Base-by-base conservation (phyloP, 768 basidiomycete genomes). In the Lactarius hengduanensis region DNA sequence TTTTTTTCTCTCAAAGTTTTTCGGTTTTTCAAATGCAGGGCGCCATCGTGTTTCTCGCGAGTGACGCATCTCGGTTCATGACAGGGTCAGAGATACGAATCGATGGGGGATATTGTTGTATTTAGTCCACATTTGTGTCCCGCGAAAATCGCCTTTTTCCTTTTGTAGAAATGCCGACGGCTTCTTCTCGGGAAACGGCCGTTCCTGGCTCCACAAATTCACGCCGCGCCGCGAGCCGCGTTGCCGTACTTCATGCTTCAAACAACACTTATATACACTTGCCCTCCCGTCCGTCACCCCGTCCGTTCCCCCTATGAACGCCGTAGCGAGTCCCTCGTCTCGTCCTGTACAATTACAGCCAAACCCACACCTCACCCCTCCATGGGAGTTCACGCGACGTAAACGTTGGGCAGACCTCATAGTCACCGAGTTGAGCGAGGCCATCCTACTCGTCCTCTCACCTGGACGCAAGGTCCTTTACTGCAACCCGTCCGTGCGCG, bases 11-110 rank as follows among this genome's bases (percentile, higher is more conserved):
- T 30, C 3, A 38, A 11, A 38, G 36, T 38, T 50, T n/a, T n/a
- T 53, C 10, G 9, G 5, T 10, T 53, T 55, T 55, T 32, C 28
- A 56, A 43, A 40, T 30, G 22, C 73, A 91, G 89, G 91, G 91
- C 20, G 94, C 96, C 30, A 83, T 96, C 71, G 91, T 98, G 63
- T 96, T 90, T 76, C 83, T 98, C 20, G 87, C 90, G 9, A 94
- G 91, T 69, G 95, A 97, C 75, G 93, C 94, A 7, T 91, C 90
- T 60, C 85, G 83, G 63, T 98, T 95, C 77, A 88, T 94, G 81
- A 96, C 96, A 3, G 95, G 94, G 10, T 79, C 89, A 20, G 93
- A 93, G 71, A 77, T 93, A 64, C 86, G 88, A 10, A 86, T 97
- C 56, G 96, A 98, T 72, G 95, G 95, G 22, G 94, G 94, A 7